These are phyloP conservation scores for Manihot esculenta DNA, from an alignment of 441 rosid species.

Conservation along the genomic window DNA sequence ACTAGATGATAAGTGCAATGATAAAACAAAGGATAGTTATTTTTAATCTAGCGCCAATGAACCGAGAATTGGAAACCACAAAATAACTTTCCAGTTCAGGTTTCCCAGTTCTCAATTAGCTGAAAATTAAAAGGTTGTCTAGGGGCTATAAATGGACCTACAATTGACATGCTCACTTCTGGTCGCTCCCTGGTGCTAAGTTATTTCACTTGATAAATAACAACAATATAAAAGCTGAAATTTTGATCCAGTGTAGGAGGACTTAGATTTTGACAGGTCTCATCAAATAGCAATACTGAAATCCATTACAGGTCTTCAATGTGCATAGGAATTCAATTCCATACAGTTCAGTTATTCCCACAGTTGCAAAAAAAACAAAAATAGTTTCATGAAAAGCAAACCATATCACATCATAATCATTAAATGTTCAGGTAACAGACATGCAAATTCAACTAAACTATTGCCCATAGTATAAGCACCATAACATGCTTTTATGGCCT, in stretches of 20 bases:
- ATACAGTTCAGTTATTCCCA: background rate
- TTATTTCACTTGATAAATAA: constrained; percentile 8
- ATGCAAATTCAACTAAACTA: background rate
- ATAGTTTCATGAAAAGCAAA: background rate
- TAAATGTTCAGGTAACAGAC: background rate
- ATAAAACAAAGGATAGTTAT: background rate
- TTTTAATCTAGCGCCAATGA: background rate
- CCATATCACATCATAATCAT: background rate
- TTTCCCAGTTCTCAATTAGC: background rate
- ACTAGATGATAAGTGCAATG: background rate
- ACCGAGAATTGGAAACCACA: background rate
- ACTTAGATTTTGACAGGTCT: too few relatives aligned
- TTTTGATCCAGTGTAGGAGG: background rate
- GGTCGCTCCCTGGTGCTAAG: background rate
- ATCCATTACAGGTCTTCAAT: constrained; percentile 4
- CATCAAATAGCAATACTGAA: background rate
- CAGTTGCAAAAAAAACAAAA: background rate
- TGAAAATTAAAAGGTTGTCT: background rate
- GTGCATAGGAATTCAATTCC: background rate
- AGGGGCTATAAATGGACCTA: background rate
- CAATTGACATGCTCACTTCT: background rate
- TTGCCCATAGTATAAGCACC: background rate
- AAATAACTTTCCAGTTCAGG: background rate
- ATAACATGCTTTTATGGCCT: too few relatives aligned
- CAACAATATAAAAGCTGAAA: background rate